Percentiles rank a stretch among this genome's conserved stretches.
Conservation (phyloP, 78 protist genomes). For the Dictyostelium citrinum region DNA sequence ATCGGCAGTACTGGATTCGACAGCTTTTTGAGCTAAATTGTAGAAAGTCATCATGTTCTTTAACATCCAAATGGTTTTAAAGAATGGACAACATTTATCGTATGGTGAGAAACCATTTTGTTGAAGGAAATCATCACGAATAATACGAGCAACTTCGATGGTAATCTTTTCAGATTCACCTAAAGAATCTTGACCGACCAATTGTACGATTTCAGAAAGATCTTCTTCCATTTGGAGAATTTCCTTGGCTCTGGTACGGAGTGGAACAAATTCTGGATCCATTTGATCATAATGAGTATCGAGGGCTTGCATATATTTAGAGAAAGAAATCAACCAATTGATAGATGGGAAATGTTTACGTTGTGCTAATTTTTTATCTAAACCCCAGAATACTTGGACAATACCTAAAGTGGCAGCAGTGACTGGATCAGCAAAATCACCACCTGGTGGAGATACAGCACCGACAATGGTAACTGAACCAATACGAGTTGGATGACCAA, state of each 20-base stretch:
- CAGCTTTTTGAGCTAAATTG: constrained; percentile 85
- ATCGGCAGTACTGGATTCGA: constrained; percentile 83
- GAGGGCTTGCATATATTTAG: constrained; percentile 94
- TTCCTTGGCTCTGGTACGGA: constrained; percentile 86
- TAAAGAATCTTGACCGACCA: constrained; percentile 99
- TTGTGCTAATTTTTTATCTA: constrained; percentile 99
- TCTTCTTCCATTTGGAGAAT: constrained; percentile 98
- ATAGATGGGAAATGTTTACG: constrained; percentile 99
- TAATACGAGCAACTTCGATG: constrained; percentile 96
- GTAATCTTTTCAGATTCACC: constrained; percentile 98
- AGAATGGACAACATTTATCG: constrained; percentile 99
- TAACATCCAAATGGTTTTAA: constrained; percentile 98
- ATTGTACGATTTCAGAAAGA: constrained; percentile 98
- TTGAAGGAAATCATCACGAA: constrained; percentile 99
- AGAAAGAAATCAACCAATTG: constrained; percentile 97
- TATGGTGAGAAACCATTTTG: constrained; percentile 96
- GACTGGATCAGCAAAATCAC: constrained; percentile 99
- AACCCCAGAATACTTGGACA: constrained; percentile 99
- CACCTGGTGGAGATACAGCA: constrained; percentile 99
- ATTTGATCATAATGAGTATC: constrained; percentile 92
- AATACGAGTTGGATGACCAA: constrained; percentile 96
- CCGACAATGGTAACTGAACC: constrained; percentile 99
- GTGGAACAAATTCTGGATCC: constrained; percentile 91
- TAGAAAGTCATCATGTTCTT: constrained; percentile 94
- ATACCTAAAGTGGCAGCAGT: constrained; percentile 98